Percentiles rank a stretch among this genome's conserved stretches.
These are phyloP conservation scores for Venturia carpophila DNA, from an alignment of 2,329 filamentous ascomycete genomes.

Conservation along the genomic window DNA sequence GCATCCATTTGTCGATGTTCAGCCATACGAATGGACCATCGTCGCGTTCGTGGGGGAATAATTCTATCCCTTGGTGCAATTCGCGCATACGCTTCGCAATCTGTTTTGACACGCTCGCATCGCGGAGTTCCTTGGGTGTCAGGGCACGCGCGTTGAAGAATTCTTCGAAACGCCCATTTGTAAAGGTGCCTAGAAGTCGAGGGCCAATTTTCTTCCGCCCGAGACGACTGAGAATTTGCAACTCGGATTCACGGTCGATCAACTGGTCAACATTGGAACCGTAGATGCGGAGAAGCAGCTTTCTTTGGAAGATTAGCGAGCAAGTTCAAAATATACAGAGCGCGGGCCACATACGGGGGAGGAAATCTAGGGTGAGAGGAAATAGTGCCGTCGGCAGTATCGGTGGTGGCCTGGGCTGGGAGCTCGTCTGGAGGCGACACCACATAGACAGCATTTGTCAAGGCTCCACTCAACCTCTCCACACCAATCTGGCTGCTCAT, in stretches of 20 bases:
- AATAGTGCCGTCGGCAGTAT: slow-evolving; percentile 28
- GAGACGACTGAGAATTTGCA: slow-evolving; percentile 76
- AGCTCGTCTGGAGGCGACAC: slow-evolving; percentile 70
- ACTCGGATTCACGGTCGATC: slow-evolving; percentile 85
- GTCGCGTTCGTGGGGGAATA: slow-evolving; percentile 68
- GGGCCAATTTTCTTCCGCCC: slow-evolving; percentile 91
- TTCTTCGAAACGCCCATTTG: slow-evolving; percentile 92
- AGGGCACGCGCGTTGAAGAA: slow-evolving; percentile 81
- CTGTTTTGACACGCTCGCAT: slow-evolving; percentile 75
- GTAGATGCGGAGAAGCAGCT: slow-evolving; percentile 84
- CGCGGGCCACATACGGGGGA: slow-evolving; percentile 24
- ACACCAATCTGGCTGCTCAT: slow-evolving; percentile 61
- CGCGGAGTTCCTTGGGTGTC: slow-evolving; percentile 65
- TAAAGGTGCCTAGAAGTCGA: slow-evolving; percentile 81
- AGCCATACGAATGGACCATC: slow-evolving; percentile 77
- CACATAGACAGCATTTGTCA: slow-evolving; percentile 96
- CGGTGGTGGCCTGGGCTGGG: slow-evolving; percentile 27
- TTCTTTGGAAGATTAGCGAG: slow-evolving; percentile 30
- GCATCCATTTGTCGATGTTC: slow-evolving; percentile 92
- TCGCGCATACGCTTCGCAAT: slow-evolving; percentile 98
- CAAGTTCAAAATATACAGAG: neutral
- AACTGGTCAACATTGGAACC: slow-evolving; percentile 92
- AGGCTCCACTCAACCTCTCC: slow-evolving; percentile 73
- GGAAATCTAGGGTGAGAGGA: slow-evolving; percentile 26
- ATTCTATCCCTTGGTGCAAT: slow-evolving; percentile 84